These are phyloP conservation scores for Fraxinus excelsior DNA, from an alignment of 257 asterid species.

Conservation along the genomic window DNA sequence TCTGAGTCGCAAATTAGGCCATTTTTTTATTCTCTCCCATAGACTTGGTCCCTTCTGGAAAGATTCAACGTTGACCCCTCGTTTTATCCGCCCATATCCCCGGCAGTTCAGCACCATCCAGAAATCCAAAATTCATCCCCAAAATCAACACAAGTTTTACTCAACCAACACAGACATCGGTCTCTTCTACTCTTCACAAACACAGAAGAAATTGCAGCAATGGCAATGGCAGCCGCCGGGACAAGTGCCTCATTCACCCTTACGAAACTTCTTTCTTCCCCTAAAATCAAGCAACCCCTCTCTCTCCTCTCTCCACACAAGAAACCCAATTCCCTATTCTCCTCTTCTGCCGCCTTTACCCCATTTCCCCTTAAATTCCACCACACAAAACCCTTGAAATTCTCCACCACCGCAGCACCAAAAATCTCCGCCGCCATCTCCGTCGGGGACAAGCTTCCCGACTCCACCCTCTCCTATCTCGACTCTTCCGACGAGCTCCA, in stretches of 20 bases:
- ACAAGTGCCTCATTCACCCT: conserved; percentile 56
- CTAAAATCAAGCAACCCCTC: conserved; percentile 38
- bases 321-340: conserved; percentile 32
- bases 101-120: too few relatives aligned
- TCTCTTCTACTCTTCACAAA: not conserved
- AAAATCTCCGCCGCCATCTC: conserved; percentile 70
- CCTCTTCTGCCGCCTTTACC: conserved; percentile 31
- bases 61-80: too few relatives aligned
- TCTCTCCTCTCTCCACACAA: conserved; percentile 34
- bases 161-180: too few relatives aligned
- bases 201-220: conserved; percentile 21
- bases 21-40: too few relatives aligned
- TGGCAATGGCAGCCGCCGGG: conserved; percentile 58
- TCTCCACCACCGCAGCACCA: conserved; percentile 44
- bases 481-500: conserved; percentile 80
- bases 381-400: too few relatives aligned
- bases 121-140: too few relatives aligned
- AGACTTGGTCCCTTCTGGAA: too few relatives aligned
- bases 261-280: conserved; percentile 52
- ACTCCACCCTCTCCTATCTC: conserved; percentile 74
- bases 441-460: conserved; percentile 90
- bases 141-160: too few relatives aligned
- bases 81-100: too few relatives aligned
- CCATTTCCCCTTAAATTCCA: conserved; percentile 29
- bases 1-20: too few relatives aligned